These are phyloP conservation scores for Fusarium sarcochroum DNA, from an alignment of 2,329 filamentous ascomycete genomes.

Conservation along the genomic window DNA sequence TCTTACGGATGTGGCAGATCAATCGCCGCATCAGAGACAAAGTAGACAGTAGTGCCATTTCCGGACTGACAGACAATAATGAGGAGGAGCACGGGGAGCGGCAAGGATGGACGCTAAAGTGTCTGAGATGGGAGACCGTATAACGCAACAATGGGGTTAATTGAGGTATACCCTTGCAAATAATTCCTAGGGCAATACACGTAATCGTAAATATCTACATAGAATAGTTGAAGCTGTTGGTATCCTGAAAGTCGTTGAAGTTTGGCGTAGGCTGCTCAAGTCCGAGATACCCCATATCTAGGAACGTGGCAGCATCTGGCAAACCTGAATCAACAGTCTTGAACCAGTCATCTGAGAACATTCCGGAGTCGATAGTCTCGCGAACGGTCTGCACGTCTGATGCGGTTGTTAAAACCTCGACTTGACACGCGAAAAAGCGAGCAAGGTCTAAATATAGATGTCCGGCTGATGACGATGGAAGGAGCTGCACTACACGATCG, in stretches of 20 bases:
- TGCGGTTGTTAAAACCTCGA: constrained; percentile 1
- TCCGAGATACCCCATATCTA: constrained; percentile 23
- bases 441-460: constrained; percentile 24
- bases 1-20: not conserved
- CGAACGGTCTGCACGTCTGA: constrained; percentile 3
- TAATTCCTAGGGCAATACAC: too few species aligned
- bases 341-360: constrained; percentile 31
- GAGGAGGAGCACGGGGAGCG: rapidly evolving
- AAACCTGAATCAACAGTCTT: constrained; percentile 15
- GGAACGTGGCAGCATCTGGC: constrained; percentile 6
- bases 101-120: not conserved
- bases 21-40: not conserved
- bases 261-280: constrained; percentile 19
- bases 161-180: too few species aligned
- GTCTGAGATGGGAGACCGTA: not conserved
- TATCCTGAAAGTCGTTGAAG: not conserved
- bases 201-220: too few species aligned
- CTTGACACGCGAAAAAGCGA: constrained; percentile 30
- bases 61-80: not conserved
- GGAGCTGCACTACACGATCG: constrained; percentile 13
- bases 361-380: constrained; percentile 16
- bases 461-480: constrained; percentile 7
- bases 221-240: not conserved
- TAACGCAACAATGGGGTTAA: not conserved
- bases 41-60: rapidly evolving